phyloP scores from a whole-genome alignment of 805 yeast genomes.

The Peterozyma xylosa region DNA sequence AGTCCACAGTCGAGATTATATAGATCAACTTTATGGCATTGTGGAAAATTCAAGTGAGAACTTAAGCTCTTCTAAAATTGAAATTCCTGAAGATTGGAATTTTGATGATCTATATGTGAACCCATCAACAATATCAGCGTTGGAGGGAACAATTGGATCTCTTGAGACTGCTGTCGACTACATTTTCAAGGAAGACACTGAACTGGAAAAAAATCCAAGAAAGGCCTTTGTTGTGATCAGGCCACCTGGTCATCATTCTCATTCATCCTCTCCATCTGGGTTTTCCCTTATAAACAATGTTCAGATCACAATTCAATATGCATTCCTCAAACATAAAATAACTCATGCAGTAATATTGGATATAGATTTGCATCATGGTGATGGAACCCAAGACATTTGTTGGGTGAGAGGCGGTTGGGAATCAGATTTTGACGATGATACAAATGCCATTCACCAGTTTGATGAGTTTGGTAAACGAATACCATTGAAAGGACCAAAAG shows the following conservation, averaged over 20 bases:
- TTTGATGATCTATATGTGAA: conserved; percentile 75
- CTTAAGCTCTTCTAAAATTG: conserved; percentile 46
- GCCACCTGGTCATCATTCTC: conserved; percentile 88
- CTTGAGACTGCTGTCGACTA: conserved; percentile 64
- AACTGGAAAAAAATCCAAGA: conserved; percentile 26
- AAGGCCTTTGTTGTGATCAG: conserved; percentile 63
- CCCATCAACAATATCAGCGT: conserved; percentile 57
- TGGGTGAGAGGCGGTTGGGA: conserved; percentile 70
- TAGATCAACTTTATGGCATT: conserved; percentile 44
- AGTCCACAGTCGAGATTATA: conserved; percentile 76
- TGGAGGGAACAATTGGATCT: conserved; percentile 74
- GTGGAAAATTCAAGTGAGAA: conserved; percentile 54
- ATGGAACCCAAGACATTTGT: conserved; percentile 81
- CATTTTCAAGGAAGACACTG: conserved; percentile 25
- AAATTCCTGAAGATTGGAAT: conserved; percentile 78
- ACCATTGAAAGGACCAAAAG: conserved; percentile 42
- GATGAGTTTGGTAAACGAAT: conserved; percentile 42
- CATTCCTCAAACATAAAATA: conserved; percentile 49
- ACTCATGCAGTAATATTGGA: conserved; percentile 80
- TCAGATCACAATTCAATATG: conserved; percentile 75
- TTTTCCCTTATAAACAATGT: conserved; percentile 78
- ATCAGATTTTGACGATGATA: conserved; percentile 34
- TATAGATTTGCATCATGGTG: conserved; percentile 85
- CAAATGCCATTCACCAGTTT: conserved; percentile 21
- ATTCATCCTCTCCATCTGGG: conserved; percentile 78